Conservation (phyloP, 2,329 filamentous ascomycete species). For the Diplodia mutila region DNA sequence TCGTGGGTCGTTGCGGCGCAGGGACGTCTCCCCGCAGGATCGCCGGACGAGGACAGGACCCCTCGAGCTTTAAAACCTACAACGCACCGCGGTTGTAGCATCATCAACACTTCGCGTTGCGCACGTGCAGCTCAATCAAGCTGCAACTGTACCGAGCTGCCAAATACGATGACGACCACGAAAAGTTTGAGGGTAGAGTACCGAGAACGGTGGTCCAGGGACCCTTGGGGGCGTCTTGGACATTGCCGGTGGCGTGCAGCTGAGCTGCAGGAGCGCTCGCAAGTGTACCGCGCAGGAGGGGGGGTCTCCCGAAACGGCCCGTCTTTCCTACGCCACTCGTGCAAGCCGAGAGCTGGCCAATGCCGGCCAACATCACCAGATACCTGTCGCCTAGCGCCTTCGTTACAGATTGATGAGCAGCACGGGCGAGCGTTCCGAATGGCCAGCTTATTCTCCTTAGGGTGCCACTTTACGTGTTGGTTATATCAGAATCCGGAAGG, state of each 20-base stretch:
- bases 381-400: neutral
- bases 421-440: neutral
- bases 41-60: neutral
- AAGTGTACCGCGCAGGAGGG: neutral
- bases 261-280: neutral
- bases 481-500: neutral
- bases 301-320: conserved; percentile 3
- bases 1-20: neutral
- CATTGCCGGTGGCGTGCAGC: neutral
- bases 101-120: neutral
- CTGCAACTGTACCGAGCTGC: neutral
- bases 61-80: neutral
- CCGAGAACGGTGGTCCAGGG: neutral
- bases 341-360: neutral
- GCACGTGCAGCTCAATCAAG: neutral
- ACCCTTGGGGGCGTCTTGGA: neutral
- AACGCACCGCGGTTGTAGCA: neutral
- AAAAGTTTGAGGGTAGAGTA: neutral
- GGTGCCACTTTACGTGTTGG: neutral
- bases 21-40: neutral
- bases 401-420: neutral
- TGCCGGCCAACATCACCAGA: conserved; percentile 9
- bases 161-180: neutral
- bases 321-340: conserved; percentile 3
- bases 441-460: neutral